A percentile compares a stretch with the other conserved stretches of the same genome.
Evolutionary conservation across 2,329 filamentous ascomycete genomes (phyloP).

Genomic region (Epichloe elymi): DNA sequence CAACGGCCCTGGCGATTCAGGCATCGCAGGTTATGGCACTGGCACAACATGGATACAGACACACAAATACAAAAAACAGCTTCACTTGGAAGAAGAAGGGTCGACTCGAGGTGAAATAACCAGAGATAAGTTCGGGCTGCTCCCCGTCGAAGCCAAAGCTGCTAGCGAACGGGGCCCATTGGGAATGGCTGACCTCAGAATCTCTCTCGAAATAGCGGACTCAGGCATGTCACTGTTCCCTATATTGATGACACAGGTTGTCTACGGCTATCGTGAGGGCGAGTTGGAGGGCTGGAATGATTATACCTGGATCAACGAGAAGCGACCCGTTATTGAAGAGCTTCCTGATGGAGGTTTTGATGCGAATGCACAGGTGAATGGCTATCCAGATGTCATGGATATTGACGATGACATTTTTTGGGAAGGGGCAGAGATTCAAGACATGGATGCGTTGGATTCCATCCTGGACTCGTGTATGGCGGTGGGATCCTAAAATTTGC

Average conservation of each 20-base stretch:
- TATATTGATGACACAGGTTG: slow-evolving; percentile 55
- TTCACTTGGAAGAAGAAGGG: slow-evolving; percentile 63
- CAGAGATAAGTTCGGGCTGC: slow-evolving; percentile 60
- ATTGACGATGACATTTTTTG: slow-evolving; percentile 45
- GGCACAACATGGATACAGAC: slow-evolving; percentile 66
- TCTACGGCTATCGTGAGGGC: slow-evolving; percentile 60
- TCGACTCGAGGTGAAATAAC: slow-evolving; percentile 60
- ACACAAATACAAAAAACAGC: slow-evolving; percentile 59
- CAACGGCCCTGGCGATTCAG: slow-evolving; percentile 50
- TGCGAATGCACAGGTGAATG: slow-evolving; percentile 31
- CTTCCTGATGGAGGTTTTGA: slow-evolving; percentile 11
- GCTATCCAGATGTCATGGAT: slow-evolving; percentile 44
- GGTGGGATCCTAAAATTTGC: slow-evolving; percentile 23
- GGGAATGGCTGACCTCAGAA: slow-evolving; percentile 62
- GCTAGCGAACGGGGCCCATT: slow-evolving; percentile 59
- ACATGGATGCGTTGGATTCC: slow-evolving; percentile 39
- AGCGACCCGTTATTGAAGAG: slow-evolving; percentile 17
- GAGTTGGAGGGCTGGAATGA: slow-evolving; percentile 57
- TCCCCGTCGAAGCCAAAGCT: slow-evolving; percentile 71
- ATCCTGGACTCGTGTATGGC: slow-evolving; percentile 44
- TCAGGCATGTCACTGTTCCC: slow-evolving; percentile 67
- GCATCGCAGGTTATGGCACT: slow-evolving; percentile 48
- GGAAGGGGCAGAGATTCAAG: slow-evolving; percentile 44
- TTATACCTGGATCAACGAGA: slow-evolving; percentile 38
- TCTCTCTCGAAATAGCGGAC: slow-evolving; percentile 65